These are phyloP conservation scores for Trichosporon faecale DNA, from an alignment of 1,284 basidiomycete genomes.

Conservation along the genomic window DNA sequence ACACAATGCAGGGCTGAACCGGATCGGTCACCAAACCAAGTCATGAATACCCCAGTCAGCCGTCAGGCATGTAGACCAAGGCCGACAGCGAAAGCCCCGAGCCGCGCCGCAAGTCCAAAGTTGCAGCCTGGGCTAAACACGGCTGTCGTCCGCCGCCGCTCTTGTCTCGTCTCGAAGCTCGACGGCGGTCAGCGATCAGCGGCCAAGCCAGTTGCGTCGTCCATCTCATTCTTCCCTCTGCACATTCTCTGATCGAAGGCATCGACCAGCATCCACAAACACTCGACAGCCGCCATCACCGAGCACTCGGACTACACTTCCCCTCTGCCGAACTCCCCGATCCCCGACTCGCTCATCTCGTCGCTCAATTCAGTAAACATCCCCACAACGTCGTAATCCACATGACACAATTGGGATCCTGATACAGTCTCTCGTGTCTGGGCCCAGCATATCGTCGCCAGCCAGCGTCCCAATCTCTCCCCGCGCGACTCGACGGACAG, in stretches of 20 bases:
- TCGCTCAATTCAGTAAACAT: conserved; percentile 2
- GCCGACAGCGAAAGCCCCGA: not conserved
- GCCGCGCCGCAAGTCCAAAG: not conserved
- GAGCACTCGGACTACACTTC: not conserved
- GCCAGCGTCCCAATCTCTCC: not conserved
- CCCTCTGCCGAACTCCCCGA: not conserved
- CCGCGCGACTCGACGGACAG: not conserved
- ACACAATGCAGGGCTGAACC: not conserved
- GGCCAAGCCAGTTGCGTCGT: not conserved
- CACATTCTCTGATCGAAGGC: not conserved
- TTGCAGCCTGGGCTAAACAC: not conserved
- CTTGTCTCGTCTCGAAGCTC: too few relatives aligned
- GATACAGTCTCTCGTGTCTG: conserved; percentile 1
- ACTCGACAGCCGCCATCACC: not conserved
- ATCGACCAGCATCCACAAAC: not conserved
- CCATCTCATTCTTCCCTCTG: not conserved
- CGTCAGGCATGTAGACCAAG: not conserved
- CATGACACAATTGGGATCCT: conserved; percentile 1
- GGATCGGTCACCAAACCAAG: not conserved
- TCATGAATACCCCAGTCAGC: not conserved
- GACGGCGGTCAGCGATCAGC: not conserved
- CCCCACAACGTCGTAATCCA: conserved; percentile 1
- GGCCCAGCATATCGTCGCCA: conserved; percentile 1
- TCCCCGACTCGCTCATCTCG: not conserved
- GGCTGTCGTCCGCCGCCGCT: not conserved